A percentile compares a stretch with the other conserved stretches of the same genome.
Evolutionary conservation across 768 basidiomycete genomes (phyloP).

Genomic region (Mrakia gelida): DNA sequence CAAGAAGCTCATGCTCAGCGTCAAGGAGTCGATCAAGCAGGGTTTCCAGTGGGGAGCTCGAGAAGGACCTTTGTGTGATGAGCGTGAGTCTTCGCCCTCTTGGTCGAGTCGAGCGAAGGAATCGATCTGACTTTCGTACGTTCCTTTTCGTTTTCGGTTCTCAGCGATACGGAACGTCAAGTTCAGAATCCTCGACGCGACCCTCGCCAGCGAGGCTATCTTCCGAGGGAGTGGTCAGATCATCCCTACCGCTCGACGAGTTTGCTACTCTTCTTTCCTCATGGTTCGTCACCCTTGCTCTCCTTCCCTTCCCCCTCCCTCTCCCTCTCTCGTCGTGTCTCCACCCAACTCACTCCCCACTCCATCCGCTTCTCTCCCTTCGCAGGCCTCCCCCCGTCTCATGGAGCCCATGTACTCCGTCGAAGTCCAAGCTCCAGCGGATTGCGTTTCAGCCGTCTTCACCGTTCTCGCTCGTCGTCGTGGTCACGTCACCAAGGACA

Average conservation of each 20-base stretch:
- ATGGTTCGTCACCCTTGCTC: slow-evolving; percentile 60
- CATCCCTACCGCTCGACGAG: slow-evolving; percentile 95
- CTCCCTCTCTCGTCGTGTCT: not conserved
- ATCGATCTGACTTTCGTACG: not conserved
- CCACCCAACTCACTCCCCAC: not conserved
- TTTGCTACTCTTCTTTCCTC: slow-evolving; percentile 97
- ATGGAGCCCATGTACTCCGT: slow-evolving; percentile 99
- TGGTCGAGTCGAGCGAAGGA: not conserved
- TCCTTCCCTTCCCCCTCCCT: slow-evolving; percentile 15
- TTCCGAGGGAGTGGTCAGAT: slow-evolving; percentile 98
- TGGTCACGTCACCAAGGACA: slow-evolving; percentile 98
- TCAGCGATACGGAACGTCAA: slow-evolving; percentile 97
- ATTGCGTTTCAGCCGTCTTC: slow-evolving; percentile 97
- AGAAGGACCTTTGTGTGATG: slow-evolving; percentile 96
- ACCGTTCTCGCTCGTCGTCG: slow-evolving; percentile 96
- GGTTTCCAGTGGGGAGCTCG: slow-evolving; percentile 99
- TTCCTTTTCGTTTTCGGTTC: not conserved
- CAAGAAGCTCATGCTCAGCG: slow-evolving; percentile 80
- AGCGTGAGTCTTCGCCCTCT: slow-evolving; percentile 67
- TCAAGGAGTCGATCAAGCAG: slow-evolving; percentile 94
- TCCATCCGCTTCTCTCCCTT: slow-evolving; percentile 7
- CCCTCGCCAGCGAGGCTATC: slow-evolving; percentile 89
- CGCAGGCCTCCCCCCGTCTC: slow-evolving; percentile 82
- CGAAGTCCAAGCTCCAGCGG: slow-evolving; percentile 98
- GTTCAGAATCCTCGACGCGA: slow-evolving; percentile 90